A percentile compares a stretch with the other conserved stretches of the same genome.
Evolutionary conservation across 2,329 filamentous ascomycete species (phyloP).

Genomic region (Phaeoacremonium minimum): DNA sequence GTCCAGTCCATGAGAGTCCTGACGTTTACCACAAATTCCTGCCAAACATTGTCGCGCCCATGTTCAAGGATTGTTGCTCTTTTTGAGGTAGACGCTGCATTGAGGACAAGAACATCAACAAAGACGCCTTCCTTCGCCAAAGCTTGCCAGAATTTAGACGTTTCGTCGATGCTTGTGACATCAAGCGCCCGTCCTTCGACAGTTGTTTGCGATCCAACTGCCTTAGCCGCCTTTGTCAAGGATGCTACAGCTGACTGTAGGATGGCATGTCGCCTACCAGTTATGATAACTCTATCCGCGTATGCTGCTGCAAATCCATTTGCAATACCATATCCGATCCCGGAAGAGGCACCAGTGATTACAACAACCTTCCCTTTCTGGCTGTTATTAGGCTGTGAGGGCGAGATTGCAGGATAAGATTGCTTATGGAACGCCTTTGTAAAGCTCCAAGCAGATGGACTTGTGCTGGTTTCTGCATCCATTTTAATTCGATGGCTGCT

Average conservation of each 20-base stretch:
- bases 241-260: neutral
- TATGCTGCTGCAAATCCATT: constrained; percentile 3
- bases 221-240: neutral
- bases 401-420: constrained; percentile 4
- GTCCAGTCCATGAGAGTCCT: constrained; percentile 22
- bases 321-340: constrained; percentile 6
- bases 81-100: constrained; percentile 17
- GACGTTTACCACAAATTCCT: constrained; percentile 20
- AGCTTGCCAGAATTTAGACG: constrained; percentile 23
- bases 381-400: constrained; percentile 2
- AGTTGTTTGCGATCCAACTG: neutral
- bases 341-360: constrained; percentile 8
- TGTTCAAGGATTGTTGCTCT: constrained; percentile 15
- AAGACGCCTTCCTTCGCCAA: constrained; percentile 12
- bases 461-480: neutral
- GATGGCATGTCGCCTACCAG: constrained; percentile 4
- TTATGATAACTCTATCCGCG: constrained; percentile 6
- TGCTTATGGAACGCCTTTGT: constrained; percentile 1
- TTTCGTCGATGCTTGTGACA: constrained; percentile 9
- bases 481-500: neutral
- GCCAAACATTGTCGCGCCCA: constrained; percentile 17
- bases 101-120: constrained; percentile 29
- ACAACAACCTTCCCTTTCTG: constrained; percentile 7
- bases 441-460: constrained; percentile 1
- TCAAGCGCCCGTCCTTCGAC: neutral